Percentiles rank a stretch among this genome's conserved stretches.
Conservation (phyloP, 768 basidiomycete species). For the Fomitopsis pulvina region DNA sequence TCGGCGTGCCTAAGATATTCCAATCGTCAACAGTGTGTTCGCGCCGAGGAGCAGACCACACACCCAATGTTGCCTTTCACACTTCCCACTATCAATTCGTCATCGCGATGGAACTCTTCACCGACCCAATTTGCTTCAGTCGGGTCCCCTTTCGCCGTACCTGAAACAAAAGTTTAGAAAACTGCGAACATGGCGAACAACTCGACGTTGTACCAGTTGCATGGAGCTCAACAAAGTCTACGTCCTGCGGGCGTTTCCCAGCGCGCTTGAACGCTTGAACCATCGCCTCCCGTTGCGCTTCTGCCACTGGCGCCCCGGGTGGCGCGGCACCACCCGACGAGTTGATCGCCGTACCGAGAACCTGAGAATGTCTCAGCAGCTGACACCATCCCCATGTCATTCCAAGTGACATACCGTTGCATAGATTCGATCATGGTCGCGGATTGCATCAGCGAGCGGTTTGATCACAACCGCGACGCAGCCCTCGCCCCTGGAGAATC, state of each 20-base stretch:
- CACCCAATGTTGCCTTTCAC: constrained; percentile 43
- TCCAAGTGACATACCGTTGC: constrained; percentile 26
- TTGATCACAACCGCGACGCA: constrained; percentile 34
- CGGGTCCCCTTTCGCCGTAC: constrained; percentile 42
- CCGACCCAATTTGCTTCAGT: constrained; percentile 46
- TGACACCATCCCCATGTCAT: no score
- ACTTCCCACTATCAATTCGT: constrained; percentile 34
- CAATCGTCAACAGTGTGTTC: neutral
- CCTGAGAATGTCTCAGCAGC: constrained; percentile 21
- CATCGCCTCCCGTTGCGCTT: constrained; percentile 33
- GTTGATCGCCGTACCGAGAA: constrained; percentile 34
- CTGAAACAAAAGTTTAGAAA: constrained; percentile 5
- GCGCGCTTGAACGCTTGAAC: constrained; percentile 28
- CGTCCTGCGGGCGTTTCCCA: constrained; percentile 29
- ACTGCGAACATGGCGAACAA: neutral
- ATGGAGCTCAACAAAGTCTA: constrained; percentile 44
- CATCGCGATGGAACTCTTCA: constrained; percentile 24
- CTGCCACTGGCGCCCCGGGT: constrained; percentile 31
- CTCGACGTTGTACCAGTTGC: constrained; percentile 34
- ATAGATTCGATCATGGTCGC: constrained; percentile 35
- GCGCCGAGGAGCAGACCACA: neutral
- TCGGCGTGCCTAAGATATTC: constrained; percentile 31
- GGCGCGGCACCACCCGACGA: constrained; percentile 31
- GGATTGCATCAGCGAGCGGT: constrained; percentile 30
- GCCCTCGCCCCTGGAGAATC: constrained; percentile 35